Evolutionary conservation across 2,329 filamentous ascomycete genomes (phyloP).

Genomic region (Dactylellina drechsleri): DNA sequence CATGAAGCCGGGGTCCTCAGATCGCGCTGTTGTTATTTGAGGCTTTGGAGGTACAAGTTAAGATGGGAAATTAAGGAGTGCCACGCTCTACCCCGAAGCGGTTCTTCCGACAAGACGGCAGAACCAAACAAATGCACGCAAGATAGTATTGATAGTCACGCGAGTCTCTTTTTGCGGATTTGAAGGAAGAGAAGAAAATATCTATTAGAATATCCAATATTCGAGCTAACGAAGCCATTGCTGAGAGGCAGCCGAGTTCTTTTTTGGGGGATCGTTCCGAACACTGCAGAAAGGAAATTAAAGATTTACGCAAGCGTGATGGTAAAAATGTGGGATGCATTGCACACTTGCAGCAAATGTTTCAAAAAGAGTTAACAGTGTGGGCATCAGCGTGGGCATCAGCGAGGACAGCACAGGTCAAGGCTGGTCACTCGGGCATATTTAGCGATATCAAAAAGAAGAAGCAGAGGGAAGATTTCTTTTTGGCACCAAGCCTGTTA

Average conservation of each 20-base stretch:
- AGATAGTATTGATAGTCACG: conserved; percentile 22
- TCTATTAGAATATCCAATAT: neutral
- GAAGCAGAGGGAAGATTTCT: conserved; percentile 16
- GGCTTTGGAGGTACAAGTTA: conserved; percentile 6
- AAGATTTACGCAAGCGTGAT: conserved; percentile 30
- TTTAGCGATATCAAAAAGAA: conserved; percentile 31
- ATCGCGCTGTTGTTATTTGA: conserved; percentile 18
- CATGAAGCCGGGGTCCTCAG: neutral
- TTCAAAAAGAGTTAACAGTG: conserved; percentile 3
- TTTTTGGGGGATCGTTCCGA: conserved; percentile 3
- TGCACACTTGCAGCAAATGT: conserved; percentile 10
- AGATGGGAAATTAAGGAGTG: conserved; percentile 53
- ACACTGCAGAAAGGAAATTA: conserved; percentile 24
- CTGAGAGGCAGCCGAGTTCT: conserved; percentile 5
- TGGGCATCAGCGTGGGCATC: conserved; percentile 7
- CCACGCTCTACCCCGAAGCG: conserved; percentile 46
- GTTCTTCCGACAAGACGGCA: conserved; percentile 41
- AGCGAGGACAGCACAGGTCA: neutral
- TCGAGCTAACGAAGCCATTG: conserved; percentile 2
- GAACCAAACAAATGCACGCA: conserved; percentile 2
- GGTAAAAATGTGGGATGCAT: neutral
- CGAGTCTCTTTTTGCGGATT: conserved; percentile 39
- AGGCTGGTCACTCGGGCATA: neutral
- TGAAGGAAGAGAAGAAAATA: neutral
- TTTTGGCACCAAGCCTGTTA: conserved; percentile 7